Conservation (phyloP, 768 basidiomycete genomes). For the Leccinellum luteum region DNA sequence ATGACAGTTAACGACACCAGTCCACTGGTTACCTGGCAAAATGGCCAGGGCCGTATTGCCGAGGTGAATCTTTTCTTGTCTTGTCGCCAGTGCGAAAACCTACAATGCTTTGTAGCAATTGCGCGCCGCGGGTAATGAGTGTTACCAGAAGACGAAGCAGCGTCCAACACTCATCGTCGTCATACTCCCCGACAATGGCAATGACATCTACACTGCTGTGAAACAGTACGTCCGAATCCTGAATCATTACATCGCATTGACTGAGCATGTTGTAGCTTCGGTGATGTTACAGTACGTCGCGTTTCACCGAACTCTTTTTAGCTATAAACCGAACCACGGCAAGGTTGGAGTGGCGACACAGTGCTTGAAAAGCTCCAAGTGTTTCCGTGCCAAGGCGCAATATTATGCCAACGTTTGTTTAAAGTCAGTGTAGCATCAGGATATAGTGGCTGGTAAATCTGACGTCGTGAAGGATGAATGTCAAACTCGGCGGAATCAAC, state of each 20-base stretch:
- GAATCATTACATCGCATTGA: neutral
- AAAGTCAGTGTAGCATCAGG: slow-evolving; percentile 52
- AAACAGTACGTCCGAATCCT: slow-evolving; percentile 59
- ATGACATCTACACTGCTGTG: slow-evolving; percentile 72
- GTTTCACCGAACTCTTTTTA: neutral
- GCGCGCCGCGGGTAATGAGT: slow-evolving; percentile 47
- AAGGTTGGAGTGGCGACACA: slow-evolving; percentile 78
- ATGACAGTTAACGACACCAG: slow-evolving; percentile 49
- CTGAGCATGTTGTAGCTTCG: slow-evolving; percentile 49
- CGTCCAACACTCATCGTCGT: slow-evolving; percentile 62
- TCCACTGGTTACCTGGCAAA: slow-evolving; percentile 53
- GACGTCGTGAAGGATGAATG: slow-evolving; percentile 58
- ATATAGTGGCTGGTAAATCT: neutral
- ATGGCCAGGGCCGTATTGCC: slow-evolving; percentile 53
- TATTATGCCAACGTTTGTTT: slow-evolving; percentile 81
- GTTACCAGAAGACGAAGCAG: slow-evolving; percentile 36
- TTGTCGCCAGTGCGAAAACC: neutral
- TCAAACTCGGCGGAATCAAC: slow-evolving; percentile 84
- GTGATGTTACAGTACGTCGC: slow-evolving; percentile 54
- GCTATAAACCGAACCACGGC: neutral
- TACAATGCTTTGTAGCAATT: slow-evolving; percentile 40
- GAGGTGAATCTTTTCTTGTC: slow-evolving; percentile 31
- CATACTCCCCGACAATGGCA: slow-evolving; percentile 69
- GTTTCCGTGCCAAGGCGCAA: slow-evolving; percentile 64
- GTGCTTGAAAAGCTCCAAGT: slow-evolving; percentile 68